Conservation (phyloP, 1,139 yeast species). For the Sugiyamaella paludigena region DNA sequence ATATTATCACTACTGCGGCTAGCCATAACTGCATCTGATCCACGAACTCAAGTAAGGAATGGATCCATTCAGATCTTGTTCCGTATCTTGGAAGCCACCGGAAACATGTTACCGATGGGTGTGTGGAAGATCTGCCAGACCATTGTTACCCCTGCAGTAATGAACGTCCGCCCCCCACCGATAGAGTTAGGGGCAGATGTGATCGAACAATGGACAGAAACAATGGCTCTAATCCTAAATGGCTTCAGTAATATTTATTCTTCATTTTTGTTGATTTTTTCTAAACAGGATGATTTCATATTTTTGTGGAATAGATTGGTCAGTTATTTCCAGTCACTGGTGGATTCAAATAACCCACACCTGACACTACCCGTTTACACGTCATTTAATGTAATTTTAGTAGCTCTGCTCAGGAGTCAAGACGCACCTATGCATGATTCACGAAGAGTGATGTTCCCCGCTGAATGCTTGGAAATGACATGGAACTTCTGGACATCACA, state of each 20-base stretch:
- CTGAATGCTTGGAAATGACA: conserved; percentile 43
- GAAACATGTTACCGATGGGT: conserved; percentile 46
- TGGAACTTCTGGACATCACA: conserved; percentile 66
- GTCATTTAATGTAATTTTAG: conserved; percentile 50
- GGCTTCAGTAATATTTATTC: conserved; percentile 56
- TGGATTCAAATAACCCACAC: conserved; percentile 45
- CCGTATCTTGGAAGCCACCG: conserved; percentile 79
- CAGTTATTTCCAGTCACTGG: conserved; percentile 45
- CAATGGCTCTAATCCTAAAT: conserved; percentile 54
- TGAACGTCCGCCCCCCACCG: conserved; percentile 31
- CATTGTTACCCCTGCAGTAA: conserved; percentile 38
- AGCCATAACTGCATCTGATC: conserved; percentile 60
- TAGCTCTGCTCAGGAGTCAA: conserved; percentile 30
- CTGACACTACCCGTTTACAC: conserved; percentile 53
- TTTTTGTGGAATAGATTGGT: conserved; percentile 54
- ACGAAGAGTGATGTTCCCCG: conserved; percentile 32
- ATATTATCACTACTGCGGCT: conserved; percentile 60
- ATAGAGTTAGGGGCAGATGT: background rate
- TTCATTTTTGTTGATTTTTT: conserved; percentile 43
- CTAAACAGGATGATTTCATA: conserved; percentile 27
- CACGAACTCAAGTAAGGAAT: conserved; percentile 77
- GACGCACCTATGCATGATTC: background rate
- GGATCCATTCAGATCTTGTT: conserved; percentile 88
- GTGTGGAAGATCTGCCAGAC: conserved; percentile 40
- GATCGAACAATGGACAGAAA: conserved; percentile 48